Percentiles rank a stretch among this genome's conserved stretches.
Evolutionary conservation across 257 asterid species (phyloP).

Genomic region (Nicotiana undulata): DNA sequence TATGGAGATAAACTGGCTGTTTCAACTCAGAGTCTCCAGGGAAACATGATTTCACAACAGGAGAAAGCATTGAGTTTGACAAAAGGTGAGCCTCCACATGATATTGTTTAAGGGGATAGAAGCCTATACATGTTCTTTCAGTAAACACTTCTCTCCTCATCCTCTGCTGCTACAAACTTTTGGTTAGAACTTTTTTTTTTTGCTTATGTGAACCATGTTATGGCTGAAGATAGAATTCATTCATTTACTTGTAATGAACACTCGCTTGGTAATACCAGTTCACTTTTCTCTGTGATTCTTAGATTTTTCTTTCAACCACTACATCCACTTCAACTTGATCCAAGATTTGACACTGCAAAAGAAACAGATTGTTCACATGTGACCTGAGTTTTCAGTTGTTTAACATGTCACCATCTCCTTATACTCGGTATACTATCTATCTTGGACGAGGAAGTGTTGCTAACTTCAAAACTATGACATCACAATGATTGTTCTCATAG

Average conservation of each 20-base stretch:
- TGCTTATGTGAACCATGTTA: not conserved
- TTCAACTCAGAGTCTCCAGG: not conserved
- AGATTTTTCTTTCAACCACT: constrained; percentile 1
- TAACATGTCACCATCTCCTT: not conserved
- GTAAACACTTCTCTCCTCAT: not conserved
- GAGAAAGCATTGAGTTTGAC: not conserved
- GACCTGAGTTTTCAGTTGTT: not conserved
- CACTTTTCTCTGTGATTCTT: not conserved
- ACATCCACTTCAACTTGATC: not conserved
- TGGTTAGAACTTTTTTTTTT: not conserved
- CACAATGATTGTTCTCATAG: not conserved
- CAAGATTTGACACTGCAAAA: not conserved
- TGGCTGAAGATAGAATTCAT: not conserved
- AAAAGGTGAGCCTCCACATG: constrained; percentile 2
- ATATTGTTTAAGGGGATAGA: not conserved
- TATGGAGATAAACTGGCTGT: not conserved
- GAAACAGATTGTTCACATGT: not conserved
- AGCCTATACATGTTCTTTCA: not conserved
- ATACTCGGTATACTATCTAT: not conserved
- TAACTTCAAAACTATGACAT: not conserved
- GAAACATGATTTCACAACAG: not conserved
- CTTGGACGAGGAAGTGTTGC: not conserved
- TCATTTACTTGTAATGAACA: not conserved
- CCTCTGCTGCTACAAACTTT: not conserved
- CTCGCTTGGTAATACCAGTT: not conserved